A percentile compares a stretch with the other conserved stretches of the same genome.
Conservation (phyloP, 2,329 filamentous ascomycete genomes). For the Venturia asperata region DNA sequence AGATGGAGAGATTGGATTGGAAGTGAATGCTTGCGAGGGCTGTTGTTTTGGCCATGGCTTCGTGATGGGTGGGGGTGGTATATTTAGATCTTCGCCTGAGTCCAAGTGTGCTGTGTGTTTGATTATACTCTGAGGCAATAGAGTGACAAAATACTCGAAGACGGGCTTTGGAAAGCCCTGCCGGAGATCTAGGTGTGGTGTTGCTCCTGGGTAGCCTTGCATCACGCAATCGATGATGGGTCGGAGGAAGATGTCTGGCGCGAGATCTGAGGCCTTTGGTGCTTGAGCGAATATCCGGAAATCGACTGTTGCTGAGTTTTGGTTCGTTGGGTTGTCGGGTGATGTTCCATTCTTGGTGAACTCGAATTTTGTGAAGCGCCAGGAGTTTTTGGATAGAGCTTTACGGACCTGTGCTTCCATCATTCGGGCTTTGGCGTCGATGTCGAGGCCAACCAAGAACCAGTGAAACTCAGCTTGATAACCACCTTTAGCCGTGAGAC, state of each 20-base stretch:
- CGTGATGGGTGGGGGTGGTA: constrained; percentile 30
- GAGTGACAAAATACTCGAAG: constrained; percentile 38
- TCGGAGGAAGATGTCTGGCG: constrained; percentile 34
- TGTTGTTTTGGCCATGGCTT: constrained; percentile 31
- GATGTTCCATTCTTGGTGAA: constrained; percentile 37
- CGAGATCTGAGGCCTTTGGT: constrained; percentile 29
- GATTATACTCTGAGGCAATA: constrained; percentile 27
- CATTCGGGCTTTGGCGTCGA: constrained; percentile 39
- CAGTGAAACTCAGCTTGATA: constrained; percentile 43
- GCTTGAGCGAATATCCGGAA: constrained; percentile 44
- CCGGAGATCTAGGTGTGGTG: constrained; percentile 34
- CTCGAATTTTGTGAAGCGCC: constrained; percentile 31
- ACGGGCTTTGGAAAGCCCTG: constrained; percentile 36
- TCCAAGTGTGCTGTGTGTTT: constrained; percentile 27
- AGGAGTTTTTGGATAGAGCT: constrained; percentile 32
- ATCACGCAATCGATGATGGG: constrained; percentile 39
- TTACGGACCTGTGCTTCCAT: constrained; percentile 33
- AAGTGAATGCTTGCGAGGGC: constrained; percentile 27
- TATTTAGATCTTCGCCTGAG: constrained; percentile 28
- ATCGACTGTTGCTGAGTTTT: constrained; percentile 44
- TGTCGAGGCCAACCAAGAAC: constrained; percentile 40
- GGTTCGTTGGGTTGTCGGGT: constrained; percentile 36
- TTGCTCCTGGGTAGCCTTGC: constrained; percentile 39
- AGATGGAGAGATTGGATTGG: neutral
- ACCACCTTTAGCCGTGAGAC: constrained; percentile 39